These are phyloP conservation scores for Fusarium oxysporum DNA, from an alignment of 2,329 filamentous ascomycete genomes.

Conservation along the genomic window DNA sequence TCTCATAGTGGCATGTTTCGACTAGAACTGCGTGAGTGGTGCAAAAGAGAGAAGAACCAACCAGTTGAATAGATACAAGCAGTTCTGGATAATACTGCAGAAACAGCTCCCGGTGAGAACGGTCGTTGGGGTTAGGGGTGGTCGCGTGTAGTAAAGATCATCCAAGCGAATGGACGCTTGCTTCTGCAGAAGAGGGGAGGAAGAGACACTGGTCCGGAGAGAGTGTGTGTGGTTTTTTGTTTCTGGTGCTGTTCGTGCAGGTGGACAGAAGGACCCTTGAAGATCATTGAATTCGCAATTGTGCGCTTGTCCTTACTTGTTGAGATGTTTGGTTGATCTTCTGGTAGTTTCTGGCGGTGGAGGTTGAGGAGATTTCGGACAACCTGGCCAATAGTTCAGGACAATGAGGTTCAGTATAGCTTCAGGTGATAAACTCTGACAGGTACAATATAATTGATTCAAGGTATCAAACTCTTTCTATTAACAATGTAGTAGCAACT, in stretches of 20 bases:
- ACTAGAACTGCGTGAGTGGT: constrained; percentile 14
- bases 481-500: not conserved
- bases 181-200: constrained; percentile 1
- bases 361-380: constrained; percentile 4
- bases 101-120: constrained; percentile 37
- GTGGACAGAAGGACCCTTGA: constrained; percentile 29
- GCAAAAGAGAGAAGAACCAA: not conserved
- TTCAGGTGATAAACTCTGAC: not conserved
- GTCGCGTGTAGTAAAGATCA: constrained; percentile 44
- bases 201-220: constrained; percentile 27
- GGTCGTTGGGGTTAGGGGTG: constrained; percentile 31
- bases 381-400: not conserved
- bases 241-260: constrained; percentile 1
- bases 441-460: not conserved
- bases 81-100: constrained; percentile 14
- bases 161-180: constrained; percentile 30
- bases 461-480: not conserved
- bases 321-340: constrained; percentile 2
- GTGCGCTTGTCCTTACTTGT: not conserved
- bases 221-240: not conserved
- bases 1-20: constrained; percentile 24
- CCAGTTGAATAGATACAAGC: not conserved
- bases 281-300: constrained; percentile 17
- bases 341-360: constrained; percentile 4
- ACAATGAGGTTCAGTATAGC: not conserved